Conservation (phyloP, 1,139 yeast species). For the Candida pseudoviswanathii region DNA sequence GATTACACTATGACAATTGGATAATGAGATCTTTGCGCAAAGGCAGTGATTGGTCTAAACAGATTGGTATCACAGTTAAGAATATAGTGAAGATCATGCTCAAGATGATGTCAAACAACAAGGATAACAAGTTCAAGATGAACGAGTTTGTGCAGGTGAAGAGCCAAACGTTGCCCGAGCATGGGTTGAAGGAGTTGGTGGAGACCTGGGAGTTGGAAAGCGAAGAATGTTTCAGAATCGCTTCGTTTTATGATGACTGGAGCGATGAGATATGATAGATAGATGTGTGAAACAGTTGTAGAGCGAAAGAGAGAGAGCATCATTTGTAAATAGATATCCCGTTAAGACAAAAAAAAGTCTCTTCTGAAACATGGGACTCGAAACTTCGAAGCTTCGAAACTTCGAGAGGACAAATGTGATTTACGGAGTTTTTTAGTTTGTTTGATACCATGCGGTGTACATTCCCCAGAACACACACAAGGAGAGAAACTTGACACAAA, state of each 20-base stretch:
- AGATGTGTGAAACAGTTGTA: background rate
- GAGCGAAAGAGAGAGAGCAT: too few species aligned
- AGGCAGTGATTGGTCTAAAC: constrained; percentile 47
- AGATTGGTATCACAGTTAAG: constrained; percentile 40
- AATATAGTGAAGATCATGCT: constrained; percentile 44
- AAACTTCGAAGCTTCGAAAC: background rate
- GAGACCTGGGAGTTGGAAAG: constrained; percentile 23
- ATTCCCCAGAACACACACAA: background rate
- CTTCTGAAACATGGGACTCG: constrained; percentile 1
- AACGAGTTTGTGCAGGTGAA: constrained; percentile 35
- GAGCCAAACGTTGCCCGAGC: constrained; percentile 33
- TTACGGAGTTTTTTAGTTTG: background rate
- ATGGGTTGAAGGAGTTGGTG: constrained; percentile 30
- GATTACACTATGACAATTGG: constrained; percentile 53
- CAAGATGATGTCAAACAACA: constrained; percentile 39
- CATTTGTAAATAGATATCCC: too few species aligned
- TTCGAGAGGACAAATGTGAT: too few species aligned
- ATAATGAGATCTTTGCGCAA: constrained; percentile 42
- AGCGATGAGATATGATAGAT: background rate
- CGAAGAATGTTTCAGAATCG: constrained; percentile 19
- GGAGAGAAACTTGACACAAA: too few species aligned
- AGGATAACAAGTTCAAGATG: constrained; percentile 12
- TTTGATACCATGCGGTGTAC: background rate
- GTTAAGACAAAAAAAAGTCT: background rate
- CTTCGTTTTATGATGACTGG: constrained; percentile 10